Evolutionary conservation across 2,329 filamentous ascomycete species (phyloP), one percentile per base, ranked within the genome.

Genomic region (Ilyonectria sp.): DNA sequence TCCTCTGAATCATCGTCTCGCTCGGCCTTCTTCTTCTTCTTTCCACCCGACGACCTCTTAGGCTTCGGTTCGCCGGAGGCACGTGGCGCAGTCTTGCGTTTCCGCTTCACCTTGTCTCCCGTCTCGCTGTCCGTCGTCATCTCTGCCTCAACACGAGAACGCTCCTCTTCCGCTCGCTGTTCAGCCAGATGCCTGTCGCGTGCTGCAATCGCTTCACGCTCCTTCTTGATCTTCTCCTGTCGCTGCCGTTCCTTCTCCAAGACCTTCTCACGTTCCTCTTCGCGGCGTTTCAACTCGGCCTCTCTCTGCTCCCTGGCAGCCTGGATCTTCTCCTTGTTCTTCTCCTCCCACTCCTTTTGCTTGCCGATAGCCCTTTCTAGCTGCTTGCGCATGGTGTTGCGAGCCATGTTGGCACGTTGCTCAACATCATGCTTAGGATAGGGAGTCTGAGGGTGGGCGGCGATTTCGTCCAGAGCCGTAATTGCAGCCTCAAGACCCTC

Each of bases 341-440:
- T 94, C 75, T 94, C 92, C 80, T 99, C 96, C 80, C 97, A 98
- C 70, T 97, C 93, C 69, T 90, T 92, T 79, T 99, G 96, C 72
- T 90, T 92, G 71, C 94, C 91, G 54, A 95, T 89, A 5, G 93
- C 92, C 75, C 94, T 91, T 76, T 97, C 94, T 13, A 99, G 89
- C 80, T 99, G 95, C 75, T 94, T 94, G 71, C 93, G 92, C 83
- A 97, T 94, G 1, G 97, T 99, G 79, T 98, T 97, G 68, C 93
- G 91, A 71, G 94, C 95, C 96, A 99, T 99, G 85, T 94, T 97
- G 49, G 96, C 95, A 77, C 97, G 94, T 82, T 97, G 94, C 80
- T 98, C 95, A 40, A 99, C 90, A 74, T 98, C 94, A 67, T 92
- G 88, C 74, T 94, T 92, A 7, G 95, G 96, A 81, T 98, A 99